Base-by-base conservation (phyloP, 2,329 filamentous ascomycete genomes). In the Aspergillus awamori region DNA sequence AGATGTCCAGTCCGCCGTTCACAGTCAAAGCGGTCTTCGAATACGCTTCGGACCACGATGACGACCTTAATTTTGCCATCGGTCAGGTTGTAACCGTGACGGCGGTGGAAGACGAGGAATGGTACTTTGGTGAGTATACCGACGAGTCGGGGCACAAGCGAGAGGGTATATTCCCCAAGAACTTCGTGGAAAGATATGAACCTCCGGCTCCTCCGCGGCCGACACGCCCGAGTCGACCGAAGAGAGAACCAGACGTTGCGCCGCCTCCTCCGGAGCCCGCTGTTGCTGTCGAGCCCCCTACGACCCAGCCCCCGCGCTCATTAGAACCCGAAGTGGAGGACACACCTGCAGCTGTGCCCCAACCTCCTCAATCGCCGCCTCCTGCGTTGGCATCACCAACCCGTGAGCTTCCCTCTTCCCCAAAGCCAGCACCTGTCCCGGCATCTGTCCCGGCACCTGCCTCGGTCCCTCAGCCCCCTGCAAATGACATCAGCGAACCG, bases 161-260 rank as follows among this genome's bases (percentile, higher is more conserved):
- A 74, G 88, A 93, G 73, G 94, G 94, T 68, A 90, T 97, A 70
- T 98, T 97, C 77, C 94, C 93, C 55, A 89, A 90, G 75, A 99
- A 98, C 80, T 99, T 99, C 75, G 95, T 99, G 72, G 95, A 99
- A 79, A 92, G 89, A 79, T 96, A 92, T 78, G 94, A 98, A 76
- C 95, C 95, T 39, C 90, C 88, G 59, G 90, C 94, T 65, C 95
- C 95, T 62, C 92, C 93, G 62, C 88, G 95, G 61, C 95, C 95
- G 60, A 85, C 86, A 65, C 88, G 95, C 71, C 82, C 86, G 15
- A 80, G 77, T 60, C 88, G 91, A 67, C 79, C 85, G 56, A 93
- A 89, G 81, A 90, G 87, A 74, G 87, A 89, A 39, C 70, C 80
- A 59, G 79, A 77, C 59, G 66, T 74, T 41, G 69, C 73, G 61